These are phyloP conservation scores for Monosporascus ibericus DNA, from an alignment of 2,329 filamentous ascomycete species.

Conservation along the genomic window DNA sequence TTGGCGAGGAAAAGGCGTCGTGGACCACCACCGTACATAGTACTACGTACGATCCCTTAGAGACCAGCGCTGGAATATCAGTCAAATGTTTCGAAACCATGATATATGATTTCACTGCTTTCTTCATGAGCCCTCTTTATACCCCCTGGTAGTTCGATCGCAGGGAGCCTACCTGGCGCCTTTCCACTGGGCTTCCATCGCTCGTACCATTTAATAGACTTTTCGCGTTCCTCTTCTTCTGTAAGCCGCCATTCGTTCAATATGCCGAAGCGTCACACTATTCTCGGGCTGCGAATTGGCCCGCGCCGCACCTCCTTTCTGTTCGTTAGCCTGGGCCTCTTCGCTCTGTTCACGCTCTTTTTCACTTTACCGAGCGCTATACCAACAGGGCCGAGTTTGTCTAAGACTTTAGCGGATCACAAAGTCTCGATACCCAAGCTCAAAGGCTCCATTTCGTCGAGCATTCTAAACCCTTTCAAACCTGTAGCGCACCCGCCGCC, in stretches of 20 bases:
- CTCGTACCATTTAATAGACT: not conserved
- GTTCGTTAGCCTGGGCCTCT: constrained; percentile 43
- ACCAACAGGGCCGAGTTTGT: constrained; percentile 42
- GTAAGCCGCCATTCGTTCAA: constrained; percentile 2
- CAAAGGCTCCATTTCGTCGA: constrained; percentile 40
- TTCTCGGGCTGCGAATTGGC: constrained; percentile 44
- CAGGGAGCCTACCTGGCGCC: not conserved
- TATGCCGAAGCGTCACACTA: constrained; percentile 41
- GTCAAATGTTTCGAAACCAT: no score
- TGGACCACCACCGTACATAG: no score
- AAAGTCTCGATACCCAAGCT: constrained; percentile 45
- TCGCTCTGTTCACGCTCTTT: constrained; percentile 48
- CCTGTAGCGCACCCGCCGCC: constrained; percentile 65
- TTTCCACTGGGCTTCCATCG: constrained; percentile 34
- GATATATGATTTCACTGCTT: not conserved
- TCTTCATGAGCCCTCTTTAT: not conserved
- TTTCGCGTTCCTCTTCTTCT: constrained; percentile 3
- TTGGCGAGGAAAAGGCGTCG: no score
- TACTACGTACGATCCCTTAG: no score
- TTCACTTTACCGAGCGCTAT: constrained; percentile 44
- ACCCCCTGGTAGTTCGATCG: not conserved
- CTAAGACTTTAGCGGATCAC: constrained; percentile 40
- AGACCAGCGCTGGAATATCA: no score
- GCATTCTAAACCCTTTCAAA: constrained; percentile 59
- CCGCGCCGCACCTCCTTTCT: constrained; percentile 48